Percentiles rank a stretch among this genome's conserved stretches.
These are phyloP conservation scores for Amphicarpaea edgeworthii DNA, from an alignment of 306 rosid genomes.

Conservation along the genomic window DNA sequence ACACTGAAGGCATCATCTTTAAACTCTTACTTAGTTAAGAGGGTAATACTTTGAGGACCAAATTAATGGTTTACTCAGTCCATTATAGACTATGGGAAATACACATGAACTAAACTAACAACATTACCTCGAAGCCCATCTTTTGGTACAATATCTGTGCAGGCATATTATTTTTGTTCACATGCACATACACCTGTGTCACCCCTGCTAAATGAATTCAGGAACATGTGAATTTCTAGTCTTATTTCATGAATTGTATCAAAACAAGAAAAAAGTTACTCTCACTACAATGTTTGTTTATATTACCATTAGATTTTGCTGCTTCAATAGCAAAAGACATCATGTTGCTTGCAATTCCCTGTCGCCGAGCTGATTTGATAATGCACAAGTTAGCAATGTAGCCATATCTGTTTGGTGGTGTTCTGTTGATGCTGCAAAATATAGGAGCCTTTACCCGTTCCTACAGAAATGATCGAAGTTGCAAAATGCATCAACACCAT, in stretches of 20 bases:
- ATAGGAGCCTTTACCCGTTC: slow-evolving; percentile 70
- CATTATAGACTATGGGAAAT: background rate
- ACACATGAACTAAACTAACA: slow-evolving; percentile 19
- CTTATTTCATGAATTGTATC: background rate
- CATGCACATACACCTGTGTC: slow-evolving; percentile 77
- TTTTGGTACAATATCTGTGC: slow-evolving; percentile 72
- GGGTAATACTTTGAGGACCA: background rate
- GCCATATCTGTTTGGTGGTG: slow-evolving; percentile 66
- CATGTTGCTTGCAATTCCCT: slow-evolving; percentile 86
- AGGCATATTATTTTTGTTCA: slow-evolving; percentile 62
- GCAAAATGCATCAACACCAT: slow-evolving; percentile 31
- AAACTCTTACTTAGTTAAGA: background rate
- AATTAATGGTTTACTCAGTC: background rate
- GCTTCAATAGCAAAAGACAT: slow-evolving; percentile 76
- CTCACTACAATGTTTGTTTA: slow-evolving; percentile 35
- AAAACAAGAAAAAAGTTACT: slow-evolving; percentile 18
- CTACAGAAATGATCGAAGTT: slow-evolving; percentile 52
- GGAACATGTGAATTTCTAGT: slow-evolving; percentile 21
- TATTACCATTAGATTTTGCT: slow-evolving; percentile 72
- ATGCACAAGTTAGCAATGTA: slow-evolving; percentile 90
- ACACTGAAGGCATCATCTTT: too few relatives aligned
- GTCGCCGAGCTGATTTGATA: slow-evolving; percentile 75
- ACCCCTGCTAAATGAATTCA: slow-evolving; percentile 60
- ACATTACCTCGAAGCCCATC: slow-evolving; percentile 85
- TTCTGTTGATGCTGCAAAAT: slow-evolving; percentile 63